Base-by-base conservation (phyloP, 108 stramenopile species). In the Cylindrotheca fusiformis region DNA sequence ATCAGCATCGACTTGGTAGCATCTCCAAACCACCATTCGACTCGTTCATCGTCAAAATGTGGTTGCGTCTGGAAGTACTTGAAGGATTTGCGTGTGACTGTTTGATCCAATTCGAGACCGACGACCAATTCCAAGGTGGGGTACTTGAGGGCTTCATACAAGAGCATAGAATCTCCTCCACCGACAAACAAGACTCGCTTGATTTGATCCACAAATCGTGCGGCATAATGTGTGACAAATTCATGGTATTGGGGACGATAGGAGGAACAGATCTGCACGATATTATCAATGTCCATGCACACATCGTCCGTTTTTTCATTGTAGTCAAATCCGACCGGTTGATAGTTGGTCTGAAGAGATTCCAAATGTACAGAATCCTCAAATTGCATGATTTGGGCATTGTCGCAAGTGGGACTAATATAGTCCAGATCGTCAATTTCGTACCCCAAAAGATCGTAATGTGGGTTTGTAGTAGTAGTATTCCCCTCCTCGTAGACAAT, bases 1-100 rank as follows among this genome's bases (percentile, higher is more conserved):
- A 92, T 55, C 6, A 86, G 52, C 28, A 92, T 54, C 47, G 69
- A 77, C 75, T 88, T 92, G 57, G 91, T 67, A 1, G 91, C 91
- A 64, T 92, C 91, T 24, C 91, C 91, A 58, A 85, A 92, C 91
- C 91, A 92, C 91, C 91, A 92, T 70, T 88, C 77, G 0, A 93
- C 92, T 25, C 83, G 78, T 24, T 78, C 75, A 58, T 90, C 80
- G 47, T 93, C 88, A 67, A 86, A 93, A 53, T 93, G 88, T 6
- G 92, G 88, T 56, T 93, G 88, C 4, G 88, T 85, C 32, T 76
- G 78, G 60, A 88, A 86, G 65, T 93, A 80, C 61, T 85, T 86
- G 75, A 88, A 85, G 33, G 67, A 71, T 32, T 77, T 71, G 3
- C 92, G 73, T 0, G 83, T 75, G 1, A 93, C 83, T 62, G 72